phyloP scores from a whole-genome alignment of 116 monocot species.

The Thalassia testudinum region DNA sequence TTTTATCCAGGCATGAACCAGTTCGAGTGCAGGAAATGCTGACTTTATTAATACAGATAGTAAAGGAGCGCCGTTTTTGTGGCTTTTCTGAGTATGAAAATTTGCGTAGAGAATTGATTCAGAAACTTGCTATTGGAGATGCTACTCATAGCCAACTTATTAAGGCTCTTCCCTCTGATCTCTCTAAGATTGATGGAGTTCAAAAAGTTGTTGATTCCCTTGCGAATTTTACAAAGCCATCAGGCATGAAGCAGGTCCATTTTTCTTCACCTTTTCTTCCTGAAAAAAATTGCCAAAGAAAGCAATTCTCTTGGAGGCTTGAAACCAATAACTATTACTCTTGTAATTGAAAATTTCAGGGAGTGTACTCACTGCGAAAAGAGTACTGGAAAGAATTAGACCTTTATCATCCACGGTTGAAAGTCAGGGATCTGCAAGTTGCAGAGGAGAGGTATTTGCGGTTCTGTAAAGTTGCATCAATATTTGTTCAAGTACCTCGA shows the following conservation, averaged over 20 bases:
- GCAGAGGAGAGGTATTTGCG: slow-evolving; percentile 82
- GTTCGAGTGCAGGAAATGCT: slow-evolving; percentile 87
- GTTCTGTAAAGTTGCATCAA: slow-evolving; percentile 60
- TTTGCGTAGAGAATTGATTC: slow-evolving; percentile 65
- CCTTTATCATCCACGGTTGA: slow-evolving; percentile 94
- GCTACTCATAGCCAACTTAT: slow-evolving; percentile 87
- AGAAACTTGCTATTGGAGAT: slow-evolving; percentile 65
- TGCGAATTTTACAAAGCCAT: slow-evolving; percentile 71
- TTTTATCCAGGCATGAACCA: slow-evolving; percentile 57
- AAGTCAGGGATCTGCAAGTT: slow-evolving; percentile 59
- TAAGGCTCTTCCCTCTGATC: slow-evolving; percentile 63
- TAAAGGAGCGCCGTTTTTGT: slow-evolving; percentile 80
- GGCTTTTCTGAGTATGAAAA: slow-evolving; percentile 50
- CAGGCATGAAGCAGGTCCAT: slow-evolving; percentile 83
- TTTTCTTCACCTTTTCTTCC: neutral
- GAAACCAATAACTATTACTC: too few species aligned
- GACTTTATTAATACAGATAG: slow-evolving; percentile 73
- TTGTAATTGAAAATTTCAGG: too few species aligned
- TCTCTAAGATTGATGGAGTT: slow-evolving; percentile 50
- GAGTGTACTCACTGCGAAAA: slow-evolving; percentile 65
- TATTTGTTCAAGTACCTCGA: slow-evolving; percentile 56
- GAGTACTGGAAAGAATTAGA: slow-evolving; percentile 84
- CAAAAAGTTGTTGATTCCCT: slow-evolving; percentile 52
- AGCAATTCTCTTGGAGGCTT: too few species aligned
- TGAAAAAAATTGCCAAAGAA: too few species aligned